Base-by-base conservation (phyloP, 2,329 filamentous ascomycete genomes). In the Tolypocladium amazonense region DNA sequence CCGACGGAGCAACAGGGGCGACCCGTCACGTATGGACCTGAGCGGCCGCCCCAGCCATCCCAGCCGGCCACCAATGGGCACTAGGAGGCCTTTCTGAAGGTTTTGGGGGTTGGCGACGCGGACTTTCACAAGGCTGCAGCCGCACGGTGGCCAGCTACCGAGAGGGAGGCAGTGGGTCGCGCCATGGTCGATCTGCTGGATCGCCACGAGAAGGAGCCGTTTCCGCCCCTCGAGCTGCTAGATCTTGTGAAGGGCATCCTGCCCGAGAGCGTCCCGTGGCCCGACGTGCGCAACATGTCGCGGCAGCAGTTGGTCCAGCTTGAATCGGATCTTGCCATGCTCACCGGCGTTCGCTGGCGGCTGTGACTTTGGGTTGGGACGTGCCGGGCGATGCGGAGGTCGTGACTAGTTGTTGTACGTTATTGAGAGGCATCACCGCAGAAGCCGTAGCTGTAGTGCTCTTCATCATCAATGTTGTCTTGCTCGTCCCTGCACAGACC, bases 11-110 rank as follows among this genome's bases (percentile, higher is more conserved):
- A 71, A 56, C 59, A 56, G 15, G 33, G 68, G 62, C 69, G 71
- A 47, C 75, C 73, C 11, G 73, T 79, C 56, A 70, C 77, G 8
- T 80, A 76, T 62, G 78, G 78, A 14, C 78, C 79, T 20, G 79
- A 81, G 65, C 74, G 79, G 53, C 79, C 79, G 50, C 79, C 78
- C 58, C 72, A 72, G 60, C 67, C 54, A 65, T 71, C 55, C 30
- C 56, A 58, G 52, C 54, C 60, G 55, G 69, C 73, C 14, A 74
- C 74, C 62, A 80, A 81, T 64, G 79, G 78, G 65, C 74, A 75
- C 63, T 79, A 76, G 73, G 67, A 71, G 63, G 61, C 64, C 64
- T 60, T 47, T 14, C 23, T 47, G 11, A 25, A 47, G 43, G 39
- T 65, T 64, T 61, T 60, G 59, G 61, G 35, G 56, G 53, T 56